Base-by-base conservation (phyloP, 2,329 filamentous ascomycete genomes). In the Thielaviopsis musarum region DNA sequence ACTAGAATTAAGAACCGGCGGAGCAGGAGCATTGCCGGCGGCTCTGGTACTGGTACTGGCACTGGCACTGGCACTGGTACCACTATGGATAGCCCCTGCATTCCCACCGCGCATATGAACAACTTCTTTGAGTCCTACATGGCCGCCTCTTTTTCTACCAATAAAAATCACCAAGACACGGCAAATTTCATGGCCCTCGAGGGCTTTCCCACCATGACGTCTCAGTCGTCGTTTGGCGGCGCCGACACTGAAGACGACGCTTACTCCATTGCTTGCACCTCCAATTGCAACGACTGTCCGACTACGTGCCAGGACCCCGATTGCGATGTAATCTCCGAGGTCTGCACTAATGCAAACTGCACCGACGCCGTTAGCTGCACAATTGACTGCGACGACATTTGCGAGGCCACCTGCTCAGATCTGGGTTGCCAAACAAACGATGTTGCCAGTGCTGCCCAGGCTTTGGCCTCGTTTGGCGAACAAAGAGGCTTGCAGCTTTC, bases 281-380 rank as follows among this genome's bases (percentile, higher is more conserved):
- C 69, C 19, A 65, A 69, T 13, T 73, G 71, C 58, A 69, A 66
- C 6, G 66, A 65, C 53, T 68, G 64, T 41, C 72, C 71, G 54
- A 64, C 66, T 48, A 70, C 68, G 56, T 74, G 72, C 59, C 68
- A 68, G 28, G 69, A 72, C 57, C 66, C 67, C 38, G 65, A 67
- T 6, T 73, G 71, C 63, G 63, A 64, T 21, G 63, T 61, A 24
- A 64, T 67, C 28, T 66, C 69, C 17, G 69, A 72, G 38, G 65
- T 72, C 34, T 75, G 74, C 59, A 65, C 72, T 57, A 70, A 73
- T 64, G 67, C 72, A 54, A 66, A 70, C 45, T 74, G 72, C 62
- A 70, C 65, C 19, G 68, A 73, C 58, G 64, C 63, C 15, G 38
- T 45, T 15, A 65, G 67, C 60, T 74, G 72, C 61, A 62, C 68